Evolutionary conservation across 495 filamentous ascomycete species (phyloP).

Genomic region (Aspergillus indologenus): DNA sequence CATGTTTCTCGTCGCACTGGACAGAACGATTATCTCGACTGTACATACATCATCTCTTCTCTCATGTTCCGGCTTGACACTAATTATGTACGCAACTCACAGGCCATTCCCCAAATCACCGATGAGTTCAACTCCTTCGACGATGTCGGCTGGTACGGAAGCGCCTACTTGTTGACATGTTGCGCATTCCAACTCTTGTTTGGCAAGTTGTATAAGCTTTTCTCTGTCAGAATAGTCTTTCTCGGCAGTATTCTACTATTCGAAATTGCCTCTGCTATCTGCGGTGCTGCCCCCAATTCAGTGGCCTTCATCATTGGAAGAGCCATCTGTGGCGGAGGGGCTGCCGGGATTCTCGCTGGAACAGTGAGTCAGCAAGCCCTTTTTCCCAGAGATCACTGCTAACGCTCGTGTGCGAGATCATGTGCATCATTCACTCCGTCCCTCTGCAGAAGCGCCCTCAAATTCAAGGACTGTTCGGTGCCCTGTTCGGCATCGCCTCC

Average conservation of each 20-base stretch:
- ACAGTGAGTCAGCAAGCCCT: constrained; percentile 18
- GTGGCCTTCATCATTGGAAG: constrained; percentile 60
- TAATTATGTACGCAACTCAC: not conserved
- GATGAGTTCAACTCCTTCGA: constrained; percentile 1
- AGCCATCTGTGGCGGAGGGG: constrained; percentile 47
- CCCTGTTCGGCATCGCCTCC: constrained; percentile 54
- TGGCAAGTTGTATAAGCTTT: constrained; percentile 66
- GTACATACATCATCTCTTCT: too few species aligned
- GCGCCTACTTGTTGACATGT: constrained; percentile 2
- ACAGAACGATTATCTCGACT: constrained; percentile 3
- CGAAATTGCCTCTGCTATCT: constrained; percentile 65
- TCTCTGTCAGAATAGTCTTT: constrained; percentile 54
- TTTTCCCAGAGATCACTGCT: constrained; percentile 9
- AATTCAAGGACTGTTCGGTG: constrained; percentile 42
- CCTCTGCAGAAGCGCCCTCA: constrained; percentile 53
- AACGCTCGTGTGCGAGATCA: constrained; percentile 43
- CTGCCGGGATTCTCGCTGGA: constrained; percentile 35
- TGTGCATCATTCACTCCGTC: constrained; percentile 54
- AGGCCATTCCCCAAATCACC: not conserved
- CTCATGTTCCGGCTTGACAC: too few species aligned
- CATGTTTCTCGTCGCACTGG: constrained; percentile 10
- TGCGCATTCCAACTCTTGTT: constrained; percentile 33
- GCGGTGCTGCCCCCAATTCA: constrained; percentile 56
- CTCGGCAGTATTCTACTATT: constrained; percentile 61
- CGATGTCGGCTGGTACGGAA: constrained; percentile 10